A percentile compares a stretch with the other conserved stretches of the same genome.
These are phyloP conservation scores for Trypanosoma mega DNA, from an alignment of 208 protist species.

Conservation along the genomic window DNA sequence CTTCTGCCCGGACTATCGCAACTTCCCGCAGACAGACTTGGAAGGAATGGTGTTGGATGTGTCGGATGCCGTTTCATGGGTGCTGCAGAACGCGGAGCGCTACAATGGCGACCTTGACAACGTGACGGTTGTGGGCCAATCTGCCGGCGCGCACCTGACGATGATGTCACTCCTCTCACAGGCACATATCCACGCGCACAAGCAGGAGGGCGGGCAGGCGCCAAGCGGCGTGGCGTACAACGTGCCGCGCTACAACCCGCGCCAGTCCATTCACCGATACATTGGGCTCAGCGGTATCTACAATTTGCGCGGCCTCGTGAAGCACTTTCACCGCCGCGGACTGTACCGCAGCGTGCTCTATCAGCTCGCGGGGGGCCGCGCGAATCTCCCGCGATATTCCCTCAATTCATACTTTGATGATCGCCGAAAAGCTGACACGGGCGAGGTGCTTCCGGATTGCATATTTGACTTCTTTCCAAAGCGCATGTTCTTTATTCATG, in stretches of 20 bases:
- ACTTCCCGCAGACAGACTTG: slow-evolving; percentile 90
- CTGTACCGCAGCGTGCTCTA: slow-evolving; percentile 67
- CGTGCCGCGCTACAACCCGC: slow-evolving; percentile 82
- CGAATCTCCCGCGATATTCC: slow-evolving; percentile 60
- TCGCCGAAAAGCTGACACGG: slow-evolving; percentile 31
- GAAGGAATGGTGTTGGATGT: slow-evolving; percentile 89
- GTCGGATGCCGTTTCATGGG: slow-evolving; percentile 84
- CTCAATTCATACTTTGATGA: slow-evolving; percentile 75
- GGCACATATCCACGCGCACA: slow-evolving; percentile 68
- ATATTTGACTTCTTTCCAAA: slow-evolving; percentile 81
- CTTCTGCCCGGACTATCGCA: slow-evolving; percentile 92
- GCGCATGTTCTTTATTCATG: slow-evolving; percentile 83
- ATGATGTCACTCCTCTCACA: slow-evolving; percentile 88
- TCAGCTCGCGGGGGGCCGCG: slow-evolving; percentile 57
- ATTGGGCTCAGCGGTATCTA: slow-evolving; percentile 86
- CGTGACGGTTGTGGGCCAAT: slow-evolving; percentile 80
- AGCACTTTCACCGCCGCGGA: slow-evolving; percentile 61
- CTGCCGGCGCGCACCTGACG: slow-evolving; percentile 80
- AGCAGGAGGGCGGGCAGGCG: slow-evolving; percentile 21
- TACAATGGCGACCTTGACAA: slow-evolving; percentile 84
- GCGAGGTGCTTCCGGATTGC: slow-evolving; percentile 76
- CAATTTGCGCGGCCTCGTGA: slow-evolving; percentile 60
- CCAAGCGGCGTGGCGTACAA: slow-evolving; percentile 72
- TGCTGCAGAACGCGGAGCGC: slow-evolving; percentile 79
- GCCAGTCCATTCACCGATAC: slow-evolving; percentile 74